These are phyloP conservation scores for Lactuca sativa DNA, from an alignment of 129 eudicot genomes.

Conservation along the genomic window DNA sequence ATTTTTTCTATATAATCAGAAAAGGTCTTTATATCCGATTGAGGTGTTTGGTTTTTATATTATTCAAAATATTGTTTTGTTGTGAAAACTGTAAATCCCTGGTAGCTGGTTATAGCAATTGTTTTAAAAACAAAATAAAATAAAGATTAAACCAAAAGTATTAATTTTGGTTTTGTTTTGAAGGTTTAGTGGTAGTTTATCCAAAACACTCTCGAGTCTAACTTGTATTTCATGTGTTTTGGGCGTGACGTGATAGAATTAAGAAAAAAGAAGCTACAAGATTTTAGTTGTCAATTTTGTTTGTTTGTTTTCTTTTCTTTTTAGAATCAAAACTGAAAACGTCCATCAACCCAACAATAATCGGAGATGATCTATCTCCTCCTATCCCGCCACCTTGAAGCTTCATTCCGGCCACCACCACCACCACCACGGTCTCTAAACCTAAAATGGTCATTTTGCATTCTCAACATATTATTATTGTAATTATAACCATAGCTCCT, in stretches of 20 bases:
- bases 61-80: too few species aligned
- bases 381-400: slow-evolving; percentile 56
- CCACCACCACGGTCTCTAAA: slow-evolving; percentile 37
- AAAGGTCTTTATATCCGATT: too few species aligned
- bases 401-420: slow-evolving; percentile 26
- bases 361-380: slow-evolving; percentile 36
- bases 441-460: slow-evolving; percentile 33
- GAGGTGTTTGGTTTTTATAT: too few species aligned
- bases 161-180: too few species aligned
- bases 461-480: slow-evolving; percentile 35
- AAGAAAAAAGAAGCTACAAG: slow-evolving; percentile 24
- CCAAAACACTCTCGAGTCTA: too few species aligned
- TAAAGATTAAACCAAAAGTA: too few species aligned
- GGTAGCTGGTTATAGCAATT: too few species aligned
- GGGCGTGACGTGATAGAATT: not conserved
- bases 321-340: not conserved
- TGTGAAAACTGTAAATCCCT: too few species aligned
- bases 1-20: too few species aligned
- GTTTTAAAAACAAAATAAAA: too few species aligned
- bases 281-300: slow-evolving; percentile 7
- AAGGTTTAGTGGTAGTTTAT: too few species aligned
- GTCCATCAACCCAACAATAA: not conserved
- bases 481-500: slow-evolving; percentile 31
- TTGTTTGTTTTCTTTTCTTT: not conserved
- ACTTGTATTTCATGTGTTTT: slow-evolving; percentile 11